A percentile compares a stretch with the other conserved stretches of the same genome.
Evolutionary conservation across 192 early-diverging fungal species (phyloP).

Genomic region (Mortierella alpina): DNA sequence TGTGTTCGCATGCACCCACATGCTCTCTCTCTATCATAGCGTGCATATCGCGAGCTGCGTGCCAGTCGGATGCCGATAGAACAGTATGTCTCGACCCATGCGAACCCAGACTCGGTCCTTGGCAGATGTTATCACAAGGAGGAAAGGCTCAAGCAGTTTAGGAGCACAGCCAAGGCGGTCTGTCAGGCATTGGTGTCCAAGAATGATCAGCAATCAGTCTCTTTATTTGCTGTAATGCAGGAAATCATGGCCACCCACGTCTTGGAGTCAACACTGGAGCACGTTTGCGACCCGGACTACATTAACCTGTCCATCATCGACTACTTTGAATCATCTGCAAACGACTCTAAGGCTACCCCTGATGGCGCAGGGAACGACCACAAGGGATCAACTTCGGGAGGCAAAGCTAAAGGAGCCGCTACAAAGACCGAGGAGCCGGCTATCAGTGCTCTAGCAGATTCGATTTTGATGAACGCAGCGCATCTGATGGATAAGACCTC

Average conservation of each 20-base stretch:
- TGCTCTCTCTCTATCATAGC: conserved; percentile 8
- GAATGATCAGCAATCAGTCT: conserved; percentile 50
- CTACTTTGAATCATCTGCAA: conserved; percentile 34
- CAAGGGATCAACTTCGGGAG: background rate
- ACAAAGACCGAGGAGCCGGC: conserved; percentile 24
- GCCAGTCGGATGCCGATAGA: conserved; percentile 48
- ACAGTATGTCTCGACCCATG: conserved; percentile 44
- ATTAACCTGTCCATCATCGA: conserved; percentile 64
- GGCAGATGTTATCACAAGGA: conserved; percentile 50
- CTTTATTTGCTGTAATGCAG: conserved; percentile 59
- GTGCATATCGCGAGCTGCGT: conserved; percentile 55
- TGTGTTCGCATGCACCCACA: background rate
- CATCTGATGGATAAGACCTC: conserved; percentile 36
- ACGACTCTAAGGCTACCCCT: background rate
- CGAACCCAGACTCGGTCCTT: conserved; percentile 61
- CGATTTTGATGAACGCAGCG: conserved; percentile 45
- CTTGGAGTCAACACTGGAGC: conserved; percentile 57
- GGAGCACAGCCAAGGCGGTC: conserved; percentile 45
- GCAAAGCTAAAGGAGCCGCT: conserved; percentile 13
- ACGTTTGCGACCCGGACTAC: conserved; percentile 63
- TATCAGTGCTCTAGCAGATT: conserved; percentile 35
- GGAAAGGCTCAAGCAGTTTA: conserved; percentile 55
- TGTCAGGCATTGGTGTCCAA: conserved; percentile 56
- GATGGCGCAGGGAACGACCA: background rate
- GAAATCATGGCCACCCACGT: conserved; percentile 62